Base-by-base conservation (phyloP, 2,329 filamentous ascomycete species). In the Alternaria arbusti region DNA sequence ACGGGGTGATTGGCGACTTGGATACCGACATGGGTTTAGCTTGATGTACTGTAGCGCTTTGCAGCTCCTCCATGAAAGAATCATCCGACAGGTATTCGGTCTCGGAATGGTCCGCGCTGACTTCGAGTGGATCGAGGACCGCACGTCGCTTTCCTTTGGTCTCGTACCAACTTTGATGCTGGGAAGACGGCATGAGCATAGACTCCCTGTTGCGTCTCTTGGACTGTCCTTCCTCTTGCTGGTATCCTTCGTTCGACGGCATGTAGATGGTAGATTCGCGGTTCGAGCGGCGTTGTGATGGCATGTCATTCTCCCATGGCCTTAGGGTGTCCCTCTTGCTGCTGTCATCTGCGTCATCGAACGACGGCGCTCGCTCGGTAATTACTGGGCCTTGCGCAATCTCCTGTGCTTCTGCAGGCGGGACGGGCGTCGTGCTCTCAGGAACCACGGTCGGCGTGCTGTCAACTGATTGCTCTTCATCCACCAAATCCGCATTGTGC, bases 31-130 rank as follows among this genome's bases (percentile, higher is more conserved):
- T 88, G 3, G 92, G 90, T 75, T 90, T 91, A n/a, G 93, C 93
- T 81, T 97, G 89, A 75, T 96, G 87, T 17, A 97, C 83, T 3
- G 91, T 94, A 26, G 93, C 94, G 59, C 88, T 91, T 71, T 93
- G 91, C 59, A 97, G 82, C 80, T 97, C 94, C 61, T 96, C 91
- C 87, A 96, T 91, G 66, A 94, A 87, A 15, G 89, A 90, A 74
- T 96, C 92, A 77, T 95, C 92, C n/a, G 91, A 90, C 44, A 88
- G 81, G 75, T 86, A 86, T 45, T 85, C 83, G 20, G 79, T 73
- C 56, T 83, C 79, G 10, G 78, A 80, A 56, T 81, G 79, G 12
- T 82, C 81, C 25, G 75, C 75, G 15, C 77, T 69, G 46, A 66
- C 59, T 40, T 81, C 75, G 13, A 82, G 69, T 23, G 81, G 78